phyloP scores from a whole-genome alignment of 192 early-diverging fungal species.

The Hyaloraphidium curvatum region DNA sequence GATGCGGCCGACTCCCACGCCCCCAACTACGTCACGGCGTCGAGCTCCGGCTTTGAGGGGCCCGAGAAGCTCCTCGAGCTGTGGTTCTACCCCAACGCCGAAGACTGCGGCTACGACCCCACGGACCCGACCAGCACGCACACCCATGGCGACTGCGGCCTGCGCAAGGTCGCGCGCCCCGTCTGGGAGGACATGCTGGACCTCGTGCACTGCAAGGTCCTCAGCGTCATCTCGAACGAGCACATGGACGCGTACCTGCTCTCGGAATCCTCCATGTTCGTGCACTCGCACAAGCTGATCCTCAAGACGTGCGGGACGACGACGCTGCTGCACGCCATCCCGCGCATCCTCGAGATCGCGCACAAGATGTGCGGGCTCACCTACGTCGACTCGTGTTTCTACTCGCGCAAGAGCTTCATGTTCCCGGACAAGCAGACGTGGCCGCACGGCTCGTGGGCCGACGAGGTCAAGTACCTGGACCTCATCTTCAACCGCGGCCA shows the following conservation, averaged over 20 bases:
- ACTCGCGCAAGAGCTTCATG: slow-evolving; percentile 91
- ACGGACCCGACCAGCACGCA: background rate
- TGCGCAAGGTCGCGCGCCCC: slow-evolving; percentile 48
- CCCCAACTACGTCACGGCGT: too few relatives aligned
- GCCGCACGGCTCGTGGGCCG: slow-evolving; percentile 79
- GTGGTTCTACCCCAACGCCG: slow-evolving; percentile 57
- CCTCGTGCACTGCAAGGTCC: slow-evolving; percentile 81
- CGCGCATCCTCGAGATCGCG: slow-evolving; percentile 70
- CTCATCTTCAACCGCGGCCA: slow-evolving; percentile 17
- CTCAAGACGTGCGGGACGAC: slow-evolving; percentile 98
- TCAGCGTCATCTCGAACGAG: slow-evolving; percentile 66
- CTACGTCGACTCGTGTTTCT: slow-evolving; percentile 68
- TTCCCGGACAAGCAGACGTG: slow-evolving; percentile 78
- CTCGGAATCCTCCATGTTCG: slow-evolving; percentile 95
- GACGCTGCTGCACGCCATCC: slow-evolving; percentile 71
- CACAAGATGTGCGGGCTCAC: slow-evolving; percentile 33
- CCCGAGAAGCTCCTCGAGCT: slow-evolving; percentile 96
- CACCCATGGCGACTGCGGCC: slow-evolving; percentile 18
- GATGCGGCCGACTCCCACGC: too few relatives aligned
- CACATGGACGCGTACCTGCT: slow-evolving; percentile 80
- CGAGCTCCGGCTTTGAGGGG: slow-evolving; percentile 77
- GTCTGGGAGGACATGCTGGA: slow-evolving; percentile 87
- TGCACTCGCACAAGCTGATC: slow-evolving; percentile 85
- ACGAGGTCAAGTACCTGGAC: slow-evolving; percentile 57
- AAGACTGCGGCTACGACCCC: background rate